Evolutionary conservation across 2,329 filamentous ascomycete genomes (phyloP), one percentile per base, ranked within the genome.

Genomic region (Chaetomiaceae sp.): DNA sequence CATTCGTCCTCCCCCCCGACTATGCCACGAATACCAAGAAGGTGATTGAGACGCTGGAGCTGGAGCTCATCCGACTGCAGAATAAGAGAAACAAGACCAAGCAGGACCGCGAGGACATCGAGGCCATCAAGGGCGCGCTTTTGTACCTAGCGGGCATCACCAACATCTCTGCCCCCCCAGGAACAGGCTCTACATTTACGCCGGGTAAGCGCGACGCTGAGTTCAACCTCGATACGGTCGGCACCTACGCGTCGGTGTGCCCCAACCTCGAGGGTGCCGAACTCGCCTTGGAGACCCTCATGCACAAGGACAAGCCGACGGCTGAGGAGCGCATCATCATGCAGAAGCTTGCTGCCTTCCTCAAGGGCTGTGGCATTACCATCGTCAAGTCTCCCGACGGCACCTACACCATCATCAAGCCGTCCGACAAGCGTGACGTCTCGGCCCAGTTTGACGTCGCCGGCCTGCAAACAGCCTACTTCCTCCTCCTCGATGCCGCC

Each of bases 251-350:
- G 1, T 79, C 85, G 3, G 75, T 78, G 43, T 81, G 82, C 33
- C 77, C 89, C 59, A 95, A 96, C 66, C 87, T 89, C 1, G 89
- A 95, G 67, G 80, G 83, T 56, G 88, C 86, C 0, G 52, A 63
- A 46, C 48, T 54, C 13, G 60, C 61, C 16, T 48, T 60, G 5
- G 41, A 62, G 49, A 37, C 27, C 14, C 60, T 63, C 25, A 33
- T 64, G 47, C 58, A 59, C 37, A 53, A 54, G 30, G 52, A 51
- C 46, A 41, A 57, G n/a, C 61, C 33, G 18, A 51, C 50, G 10
- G 40, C 44, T 32, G 38, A 57, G 25, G 58, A 64, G 55, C 45
- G 40, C 29, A 40, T 58, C 55, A 49, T 58, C 48, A 51, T 54
- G 23, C 29, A 58, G 48, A 47, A 59, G 53, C 51, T 64, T 23